A percentile compares a stretch with the other conserved stretches of the same genome.
These are phyloP conservation scores for Eucalyptus coolabah DNA, from an alignment of 345 rosid species.

Conservation along the genomic window DNA sequence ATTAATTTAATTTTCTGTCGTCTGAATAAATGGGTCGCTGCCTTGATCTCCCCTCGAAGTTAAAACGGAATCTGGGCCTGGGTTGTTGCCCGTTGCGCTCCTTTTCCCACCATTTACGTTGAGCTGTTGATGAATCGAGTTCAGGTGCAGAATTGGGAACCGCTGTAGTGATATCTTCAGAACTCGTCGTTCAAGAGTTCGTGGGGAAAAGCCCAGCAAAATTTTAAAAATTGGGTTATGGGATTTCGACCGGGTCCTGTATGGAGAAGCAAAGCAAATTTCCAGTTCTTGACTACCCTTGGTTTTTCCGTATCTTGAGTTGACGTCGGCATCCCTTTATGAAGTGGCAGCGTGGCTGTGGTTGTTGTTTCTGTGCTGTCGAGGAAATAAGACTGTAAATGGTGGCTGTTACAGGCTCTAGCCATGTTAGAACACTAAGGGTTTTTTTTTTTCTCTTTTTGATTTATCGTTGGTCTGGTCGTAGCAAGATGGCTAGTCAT, in stretches of 20 bases:
- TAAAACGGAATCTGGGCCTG: background rate
- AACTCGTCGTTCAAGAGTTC: background rate
- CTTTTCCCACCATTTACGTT: background rate
- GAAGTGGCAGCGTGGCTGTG: background rate
- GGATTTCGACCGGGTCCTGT: background rate
- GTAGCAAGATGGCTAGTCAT: background rate
- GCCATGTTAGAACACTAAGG: background rate
- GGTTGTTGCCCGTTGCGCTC: background rate
- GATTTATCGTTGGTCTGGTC: background rate
- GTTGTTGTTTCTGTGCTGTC: background rate
- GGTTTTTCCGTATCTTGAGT: background rate
- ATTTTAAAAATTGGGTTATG: background rate
- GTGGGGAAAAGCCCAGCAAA: background rate
- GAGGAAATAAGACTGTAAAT: background rate
- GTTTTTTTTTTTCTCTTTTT: background rate
- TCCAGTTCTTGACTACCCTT: background rate
- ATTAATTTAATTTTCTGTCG: background rate
- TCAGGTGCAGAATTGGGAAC: background rate
- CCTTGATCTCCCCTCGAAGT: background rate
- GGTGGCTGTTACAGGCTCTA: background rate
- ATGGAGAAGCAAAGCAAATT: background rate
- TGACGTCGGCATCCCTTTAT: background rate
- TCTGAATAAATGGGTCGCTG: background rate
- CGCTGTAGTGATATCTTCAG: background rate
- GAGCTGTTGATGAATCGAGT: background rate